Base-by-base conservation (phyloP, 768 basidiomycete species). In the Rhizopogon roseolus region DNA sequence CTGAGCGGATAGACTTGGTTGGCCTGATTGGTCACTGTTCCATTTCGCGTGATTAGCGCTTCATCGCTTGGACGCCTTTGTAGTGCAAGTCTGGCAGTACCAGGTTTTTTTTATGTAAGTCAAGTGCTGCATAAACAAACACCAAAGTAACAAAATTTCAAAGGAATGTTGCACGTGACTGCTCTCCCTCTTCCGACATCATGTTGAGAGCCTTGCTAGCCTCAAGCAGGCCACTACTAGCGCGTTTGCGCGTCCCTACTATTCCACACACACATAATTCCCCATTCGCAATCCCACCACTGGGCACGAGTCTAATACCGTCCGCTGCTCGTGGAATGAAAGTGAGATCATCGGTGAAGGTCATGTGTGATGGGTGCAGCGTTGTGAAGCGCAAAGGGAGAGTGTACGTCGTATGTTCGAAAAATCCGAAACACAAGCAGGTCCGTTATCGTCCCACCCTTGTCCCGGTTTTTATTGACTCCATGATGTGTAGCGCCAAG, bases 351-450 rank as follows among this genome's bases (percentile, higher is more conserved):
- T 92, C 92, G 4, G 91, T 98, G 61, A 97, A 95, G 75, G 73
- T 83, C 50, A 90, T 96, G 84, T 99, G 96, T 70, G 93, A 94
- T 57, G 92, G 93, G 11, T 99, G 96, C 73, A 84, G 77, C 59
- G 74, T 96, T 45, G 96, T 98, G 36, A 81, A 79, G 70, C 76
- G 95, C 63, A 93, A 97, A 69, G 94, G 94, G 42, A 84, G 88
- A 62, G 81, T 98, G 36, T 97, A 95, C 71, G 85, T 98, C 41
- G 81, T 97, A 25, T 98, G 96, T 70, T 84, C 84, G 16, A 92
- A 90, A 67, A 93, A 98, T 62, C 91, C 95, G 2, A 98, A 96
- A 68, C 96, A 98, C 68, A 98, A 98, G 71, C 95, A 98, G 85
- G 95, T 91, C 54, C 49, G 80, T 64, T 29, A 28, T 49, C 27